Evolutionary conservation across 208 protist genomes (phyloP), one percentile per base, ranked within the genome.

Genomic region (Zelonia costaricensis): DNA sequence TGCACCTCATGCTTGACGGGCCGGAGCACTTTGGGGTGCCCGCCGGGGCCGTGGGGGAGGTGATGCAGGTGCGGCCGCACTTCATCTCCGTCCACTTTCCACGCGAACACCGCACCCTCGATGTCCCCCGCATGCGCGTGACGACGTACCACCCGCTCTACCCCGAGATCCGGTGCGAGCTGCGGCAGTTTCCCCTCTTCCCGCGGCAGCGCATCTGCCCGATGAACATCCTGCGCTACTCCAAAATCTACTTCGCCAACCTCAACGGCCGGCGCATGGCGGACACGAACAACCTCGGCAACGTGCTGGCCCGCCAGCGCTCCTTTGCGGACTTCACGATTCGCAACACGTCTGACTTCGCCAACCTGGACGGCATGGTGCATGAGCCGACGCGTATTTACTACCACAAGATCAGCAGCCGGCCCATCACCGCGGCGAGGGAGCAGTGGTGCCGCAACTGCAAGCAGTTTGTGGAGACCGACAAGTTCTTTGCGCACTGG

Each of bases 371-470:
- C 47, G 84, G 86, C 47, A 82, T 94, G 72, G 80, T 94, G 55
- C 91, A 96, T 69, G 91, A 96, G 62, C 86, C 91, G 18, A 96
- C 91, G 30, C 83, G 88, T 28, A 92, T 96, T 62, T 94, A 92
- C 68, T 96, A 94, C 67, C 77, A 86, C 64, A 70, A 81, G 59
- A 76, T 91, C 51, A 54, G 62, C 16, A 55, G 73, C 12, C 23
- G 39, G 40, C 74, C 86, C n/a, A 45, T 92, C 48, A 81, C 59
- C 35, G 48, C 61, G 7, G 74, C 70, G 6, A 53, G 30, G 30
- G 82, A 94, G 80, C 83, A 93, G 64, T 96, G 88, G 86, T 96
- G 91, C 70, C 83, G 86, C 46, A 96, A 96, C 74, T 96, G 91
- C 72, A 96, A 96, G 60, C 61, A 73, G 9, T 92, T 93, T 45